Base-by-base conservation (phyloP, 73 alveolate genomes). In the Tetrahymena borealis region DNA sequence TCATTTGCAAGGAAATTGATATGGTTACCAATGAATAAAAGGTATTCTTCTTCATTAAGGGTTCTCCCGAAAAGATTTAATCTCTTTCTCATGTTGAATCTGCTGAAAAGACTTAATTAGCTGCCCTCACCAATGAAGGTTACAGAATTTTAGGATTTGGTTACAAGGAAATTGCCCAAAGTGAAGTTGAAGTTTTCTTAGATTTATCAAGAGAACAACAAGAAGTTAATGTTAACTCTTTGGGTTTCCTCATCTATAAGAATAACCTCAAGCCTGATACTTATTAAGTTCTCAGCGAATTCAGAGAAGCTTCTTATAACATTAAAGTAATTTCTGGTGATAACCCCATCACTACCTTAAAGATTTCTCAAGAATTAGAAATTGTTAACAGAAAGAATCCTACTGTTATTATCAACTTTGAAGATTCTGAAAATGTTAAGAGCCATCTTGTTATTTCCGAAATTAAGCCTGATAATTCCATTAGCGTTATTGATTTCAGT, bases 321-420 rank as follows among this genome's bases (percentile, higher is more conserved):
- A 91, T 96, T 35, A 96, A 93, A 94, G 94, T 96, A 93, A 96
- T 96, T 1, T 95, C 98, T 33, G 98, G 98, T 91, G 98, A 96
- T 91, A 96, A 96, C 91, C 96, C 96, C 24, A 91, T 96, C 91
- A 96, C 98, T 32, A 96, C 98, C n/a, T 95, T 96, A 78, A 94
- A 95, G 85, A 96, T 95, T 60, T 97, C 97, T 8, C 78, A 95
- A 91, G 96, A 96, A 93, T 95, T 97, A 90, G 96, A 95, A 91
- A 91, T 96, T 36, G 93, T 96, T n/a, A 41, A 60, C 9, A 24
- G 38, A 40, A 39, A 39, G 33, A 93, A 93, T 38, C 95, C 95
- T 36, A 92, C 85, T 24, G 85, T 60, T 1, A 60, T 60, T 35
- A 60, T 60, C 35, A 60, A 60, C 10, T 60, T 60, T 60, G 85